Percentiles rank a stretch among this genome's conserved stretches.
phyloP scores from a whole-genome alignment of 2,329 filamentous ascomycete genomes.

The Trichoderma polysporum region DNA sequence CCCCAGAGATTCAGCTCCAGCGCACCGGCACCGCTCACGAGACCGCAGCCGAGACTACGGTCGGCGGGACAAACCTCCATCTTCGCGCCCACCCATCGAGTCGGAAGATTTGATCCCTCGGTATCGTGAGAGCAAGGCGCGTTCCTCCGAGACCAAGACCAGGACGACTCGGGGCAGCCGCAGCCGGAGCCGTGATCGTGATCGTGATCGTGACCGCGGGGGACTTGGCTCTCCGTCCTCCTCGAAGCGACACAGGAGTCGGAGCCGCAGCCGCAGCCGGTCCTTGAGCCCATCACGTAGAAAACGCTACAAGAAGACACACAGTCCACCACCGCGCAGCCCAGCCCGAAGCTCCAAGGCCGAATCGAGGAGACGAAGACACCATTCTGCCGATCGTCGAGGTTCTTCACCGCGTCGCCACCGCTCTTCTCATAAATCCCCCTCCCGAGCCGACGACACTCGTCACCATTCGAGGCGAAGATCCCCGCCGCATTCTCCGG shows the following conservation, averaged over 20 bases:
- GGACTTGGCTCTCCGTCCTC: constrained; percentile 39
- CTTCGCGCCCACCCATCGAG: constrained; percentile 32
- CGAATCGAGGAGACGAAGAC: constrained; percentile 33
- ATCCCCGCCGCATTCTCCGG: constrained; percentile 30
- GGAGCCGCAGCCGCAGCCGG: constrained; percentile 42
- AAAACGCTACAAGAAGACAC: constrained; percentile 41
- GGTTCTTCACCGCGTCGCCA: constrained; percentile 34
- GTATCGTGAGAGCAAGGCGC: constrained; percentile 36
- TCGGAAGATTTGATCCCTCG: constrained; percentile 41
- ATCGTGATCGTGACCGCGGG: constrained; percentile 25
- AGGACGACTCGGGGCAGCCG: constrained; percentile 34
- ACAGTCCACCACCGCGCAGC: constrained; percentile 40
- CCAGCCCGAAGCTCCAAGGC: constrained; percentile 42
- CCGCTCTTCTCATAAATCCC: constrained; percentile 32
- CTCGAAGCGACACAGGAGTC: constrained; percentile 44
- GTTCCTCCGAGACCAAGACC: constrained; percentile 33
- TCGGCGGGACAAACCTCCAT: constrained; percentile 30
- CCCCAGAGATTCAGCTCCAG: constrained; percentile 34
- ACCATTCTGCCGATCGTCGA: constrained; percentile 35
- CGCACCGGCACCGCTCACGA: constrained; percentile 40
- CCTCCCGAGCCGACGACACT: constrained; percentile 27
- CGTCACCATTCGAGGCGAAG: constrained; percentile 25
- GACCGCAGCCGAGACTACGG: constrained; percentile 40
- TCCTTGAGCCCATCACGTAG: constrained; percentile 39
- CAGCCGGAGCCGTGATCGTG: constrained; percentile 4